A percentile compares a stretch with the other conserved stretches of the same genome.
These are phyloP conservation scores for Paspalum vaginatum DNA, from an alignment of 176 grass and related monocot species.

Conservation along the genomic window DNA sequence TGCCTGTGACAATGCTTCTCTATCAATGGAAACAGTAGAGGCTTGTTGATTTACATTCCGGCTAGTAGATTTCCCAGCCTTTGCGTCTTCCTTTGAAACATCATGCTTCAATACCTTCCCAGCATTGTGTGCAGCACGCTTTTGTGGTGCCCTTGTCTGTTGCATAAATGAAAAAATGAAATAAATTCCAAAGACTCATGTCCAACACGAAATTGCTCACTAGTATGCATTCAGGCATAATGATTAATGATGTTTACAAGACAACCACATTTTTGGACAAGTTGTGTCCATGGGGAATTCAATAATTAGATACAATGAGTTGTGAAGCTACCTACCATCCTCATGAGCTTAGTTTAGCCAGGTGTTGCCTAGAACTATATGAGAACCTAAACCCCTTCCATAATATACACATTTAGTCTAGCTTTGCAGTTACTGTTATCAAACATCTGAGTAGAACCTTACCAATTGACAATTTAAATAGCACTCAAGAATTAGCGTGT, in stretches of 20 bases:
- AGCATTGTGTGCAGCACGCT: slow-evolving; percentile 54
- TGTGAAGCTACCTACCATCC: neutral
- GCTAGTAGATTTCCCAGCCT: slow-evolving; percentile 68
- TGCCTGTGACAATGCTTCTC: slow-evolving; percentile 50
- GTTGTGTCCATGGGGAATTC: neutral
- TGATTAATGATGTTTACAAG: slow-evolving; percentile 26
- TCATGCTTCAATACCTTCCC: slow-evolving; percentile 77
- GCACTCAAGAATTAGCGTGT: neutral
- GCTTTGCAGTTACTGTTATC: neutral
- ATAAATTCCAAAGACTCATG: slow-evolving; percentile 32
- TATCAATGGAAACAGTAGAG: slow-evolving; percentile 47
- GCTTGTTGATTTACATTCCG: slow-evolving; percentile 56
- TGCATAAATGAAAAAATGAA: slow-evolving; percentile 32
- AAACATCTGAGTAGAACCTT: neutral
- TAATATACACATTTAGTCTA: neutral
- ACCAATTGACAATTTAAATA: neutral
- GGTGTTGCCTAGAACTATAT: neutral
- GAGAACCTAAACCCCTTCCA: neutral
- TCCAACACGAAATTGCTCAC: slow-evolving; percentile 9
- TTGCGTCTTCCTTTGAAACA: slow-evolving; percentile 64
- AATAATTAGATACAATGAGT: slow-evolving; percentile 3
- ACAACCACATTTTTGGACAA: neutral
- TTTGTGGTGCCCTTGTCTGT: slow-evolving; percentile 73
- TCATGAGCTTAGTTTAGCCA: neutral
- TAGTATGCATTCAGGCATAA: slow-evolving; percentile 17